Conservation (phyloP, 148 eudicot genomes). For the Rhododendron mucronatum region DNA sequence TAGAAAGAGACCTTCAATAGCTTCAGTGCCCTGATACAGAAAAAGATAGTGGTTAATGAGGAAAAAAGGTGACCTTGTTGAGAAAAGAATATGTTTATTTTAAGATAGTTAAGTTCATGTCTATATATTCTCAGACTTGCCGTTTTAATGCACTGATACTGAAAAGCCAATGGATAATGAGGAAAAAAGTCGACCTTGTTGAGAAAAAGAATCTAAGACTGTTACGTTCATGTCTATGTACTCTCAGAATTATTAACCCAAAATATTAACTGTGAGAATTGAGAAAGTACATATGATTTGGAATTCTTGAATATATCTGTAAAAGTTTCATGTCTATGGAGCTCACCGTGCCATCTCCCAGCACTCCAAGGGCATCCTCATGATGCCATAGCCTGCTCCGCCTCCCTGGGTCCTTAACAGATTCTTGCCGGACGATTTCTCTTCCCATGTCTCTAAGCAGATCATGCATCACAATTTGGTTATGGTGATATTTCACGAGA, state of each 20-base stretch:
- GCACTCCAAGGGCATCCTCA: background rate
- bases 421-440: background rate
- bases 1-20: background rate
- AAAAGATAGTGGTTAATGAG: background rate
- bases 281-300: background rate
- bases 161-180: no score
- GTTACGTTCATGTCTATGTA: background rate
- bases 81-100: background rate
- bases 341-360: background rate
- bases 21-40: background rate
- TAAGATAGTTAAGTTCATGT: background rate
- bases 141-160: no score
- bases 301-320: no score
- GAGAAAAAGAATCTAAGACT: no score
- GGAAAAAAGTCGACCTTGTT: no score
- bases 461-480: background rate
- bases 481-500: background rate
- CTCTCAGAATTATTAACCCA: background rate
- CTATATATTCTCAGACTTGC: no score
- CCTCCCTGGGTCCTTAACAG: background rate
- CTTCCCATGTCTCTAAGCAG: background rate
- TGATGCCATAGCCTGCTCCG: background rate
- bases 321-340: background rate
- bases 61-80: background rate
- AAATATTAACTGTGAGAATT: background rate